Conservation (phyloP, 306 rosid genomes). For the Lathyrus aphaca region DNA sequence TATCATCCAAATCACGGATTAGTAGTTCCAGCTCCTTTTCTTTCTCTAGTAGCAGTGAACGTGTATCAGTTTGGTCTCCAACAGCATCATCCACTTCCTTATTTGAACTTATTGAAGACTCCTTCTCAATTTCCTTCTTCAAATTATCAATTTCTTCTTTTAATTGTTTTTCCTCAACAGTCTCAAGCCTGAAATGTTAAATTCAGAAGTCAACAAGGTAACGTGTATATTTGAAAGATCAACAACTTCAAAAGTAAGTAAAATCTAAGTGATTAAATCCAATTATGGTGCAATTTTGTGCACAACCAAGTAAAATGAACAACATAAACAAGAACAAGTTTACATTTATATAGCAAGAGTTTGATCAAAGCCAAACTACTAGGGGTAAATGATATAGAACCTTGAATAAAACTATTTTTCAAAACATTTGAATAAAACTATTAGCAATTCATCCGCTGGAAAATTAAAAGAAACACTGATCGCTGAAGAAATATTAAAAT, state of each 20-base stretch:
- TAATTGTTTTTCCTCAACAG: constrained; percentile 68
- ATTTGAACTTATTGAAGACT: constrained; percentile 44
- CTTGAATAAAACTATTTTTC: neutral
- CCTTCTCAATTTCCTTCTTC: constrained; percentile 68
- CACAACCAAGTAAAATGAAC: constrained; percentile 7
- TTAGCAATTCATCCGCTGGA: constrained; percentile 10
- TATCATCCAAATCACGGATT: constrained; percentile 76
- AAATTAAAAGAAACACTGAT: neutral
- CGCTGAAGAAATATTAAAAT: neutral
- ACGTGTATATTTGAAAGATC: constrained; percentile 34
- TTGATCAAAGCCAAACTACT: constrained; percentile 19
- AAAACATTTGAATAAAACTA: constrained; percentile 3
- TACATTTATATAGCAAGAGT: constrained; percentile 4
- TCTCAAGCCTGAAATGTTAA: constrained; percentile 71
- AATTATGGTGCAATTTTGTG: constrained; percentile 7
- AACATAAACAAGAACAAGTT: constrained; percentile 24
- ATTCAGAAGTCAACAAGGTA: constrained; percentile 44
- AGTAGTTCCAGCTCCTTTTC: constrained; percentile 76
- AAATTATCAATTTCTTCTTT: constrained; percentile 79
- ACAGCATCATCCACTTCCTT: constrained; percentile 58
- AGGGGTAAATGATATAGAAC: constrained; percentile 12
- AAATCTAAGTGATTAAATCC: constrained; percentile 21
- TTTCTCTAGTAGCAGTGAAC: constrained; percentile 45
- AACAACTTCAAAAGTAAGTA: constrained; percentile 33
- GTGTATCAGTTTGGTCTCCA: constrained; percentile 48